Evolutionary conservation across 306 rosid species (phyloP), one percentile per base, ranked within the genome.

Genomic region (Lablab purpureus): DNA sequence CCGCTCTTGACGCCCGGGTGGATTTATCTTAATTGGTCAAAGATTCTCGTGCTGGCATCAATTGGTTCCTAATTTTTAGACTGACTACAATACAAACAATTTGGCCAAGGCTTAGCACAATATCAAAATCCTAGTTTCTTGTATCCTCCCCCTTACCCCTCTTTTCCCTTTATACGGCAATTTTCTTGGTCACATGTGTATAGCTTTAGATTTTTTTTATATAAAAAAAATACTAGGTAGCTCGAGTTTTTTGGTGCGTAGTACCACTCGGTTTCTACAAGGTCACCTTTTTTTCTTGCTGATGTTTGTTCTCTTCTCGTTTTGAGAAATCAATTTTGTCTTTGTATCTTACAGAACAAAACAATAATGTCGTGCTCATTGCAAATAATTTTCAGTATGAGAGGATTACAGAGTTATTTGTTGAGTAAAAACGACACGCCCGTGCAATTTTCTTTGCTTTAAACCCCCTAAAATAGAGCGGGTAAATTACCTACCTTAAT

Each of bases 261-360:
- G 66, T 34, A 10, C 66, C 82, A 55, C 73, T 51, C 72, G 27
- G 74, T 64, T 69, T 45, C 60, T 67, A 34, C 71, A 71, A 55
- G 81, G 67, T 45, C 82, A 32, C 67, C 51, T 9, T 15, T 51
- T 63, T 71, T 79, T 69, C 59, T 60, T 52, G 71, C 27, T 68
- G 59, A 54, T 71, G 63, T 18, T 45, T 79, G 77, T 51, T 37
- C 58, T 52, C 84, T 52, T 69, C 80, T 86, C 89, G 6, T 77
- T n/a, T 43, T 8, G 81, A 77, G 87, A 77, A 83, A 83, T 77
- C 87, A 83, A 80, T 86, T 86, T 86, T 86, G 87, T 45, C 68
- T 0, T 17, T 28, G 72, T 79, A 67, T 73, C 72, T 67, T 32
- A 79, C 58, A 47, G 62, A 79, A 70, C 65, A 60, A 32, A 79